Evolutionary conservation across 805 yeast genomes (phyloP).

Genomic region (Candida pseudoglaebosa): DNA sequence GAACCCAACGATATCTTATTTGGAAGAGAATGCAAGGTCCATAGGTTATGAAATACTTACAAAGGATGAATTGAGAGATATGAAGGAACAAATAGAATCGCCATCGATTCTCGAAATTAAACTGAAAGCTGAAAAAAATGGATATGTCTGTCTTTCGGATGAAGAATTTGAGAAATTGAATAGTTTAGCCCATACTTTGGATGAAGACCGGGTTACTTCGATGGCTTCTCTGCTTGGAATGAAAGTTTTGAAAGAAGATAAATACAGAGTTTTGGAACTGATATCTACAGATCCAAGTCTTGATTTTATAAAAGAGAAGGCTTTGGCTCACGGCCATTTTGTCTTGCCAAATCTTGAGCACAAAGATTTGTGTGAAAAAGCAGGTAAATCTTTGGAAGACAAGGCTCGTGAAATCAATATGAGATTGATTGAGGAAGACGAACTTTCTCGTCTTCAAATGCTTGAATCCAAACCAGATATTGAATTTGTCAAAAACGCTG

Average conservation of each 20-base stretch:
- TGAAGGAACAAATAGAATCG: slow-evolving; percentile 6
- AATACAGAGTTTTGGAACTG: slow-evolving; percentile 5
- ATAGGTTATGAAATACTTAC: slow-evolving; percentile 14
- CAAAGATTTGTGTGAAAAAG: slow-evolving; percentile 7
- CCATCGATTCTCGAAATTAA: slow-evolving; percentile 6
- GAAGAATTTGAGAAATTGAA: slow-evolving; percentile 11
- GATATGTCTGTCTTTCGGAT: slow-evolving; percentile 39
- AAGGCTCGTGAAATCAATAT: slow-evolving; percentile 13
- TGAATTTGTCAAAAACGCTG: slow-evolving; percentile 22
- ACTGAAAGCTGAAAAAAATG: slow-evolving; percentile 10
- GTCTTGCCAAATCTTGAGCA: slow-evolving; percentile 14
- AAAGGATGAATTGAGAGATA: slow-evolving; percentile 1
- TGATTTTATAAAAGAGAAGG: slow-evolving; percentile 20
- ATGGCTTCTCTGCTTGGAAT: slow-evolving; percentile 6
- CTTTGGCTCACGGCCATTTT: slow-evolving; percentile 12
- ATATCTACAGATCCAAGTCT: slow-evolving; percentile 25
- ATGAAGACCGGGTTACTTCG: slow-evolving; percentile 3
- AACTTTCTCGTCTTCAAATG: slow-evolving; percentile 8
- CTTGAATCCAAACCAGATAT: slow-evolving; percentile 18
- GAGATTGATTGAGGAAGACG: slow-evolving; percentile 14
- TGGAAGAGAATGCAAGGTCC: slow-evolving; percentile 13
- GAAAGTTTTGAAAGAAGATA: slow-evolving; percentile 7
- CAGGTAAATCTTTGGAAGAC: slow-evolving; percentile 14
- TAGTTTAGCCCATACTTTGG: slow-evolving; percentile 1
- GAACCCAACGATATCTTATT: slow-evolving; percentile 15